phyloP scores from a whole-genome alignment of 192 early-diverging fungal genomes.

The Allomyces macrogynus region DNA sequence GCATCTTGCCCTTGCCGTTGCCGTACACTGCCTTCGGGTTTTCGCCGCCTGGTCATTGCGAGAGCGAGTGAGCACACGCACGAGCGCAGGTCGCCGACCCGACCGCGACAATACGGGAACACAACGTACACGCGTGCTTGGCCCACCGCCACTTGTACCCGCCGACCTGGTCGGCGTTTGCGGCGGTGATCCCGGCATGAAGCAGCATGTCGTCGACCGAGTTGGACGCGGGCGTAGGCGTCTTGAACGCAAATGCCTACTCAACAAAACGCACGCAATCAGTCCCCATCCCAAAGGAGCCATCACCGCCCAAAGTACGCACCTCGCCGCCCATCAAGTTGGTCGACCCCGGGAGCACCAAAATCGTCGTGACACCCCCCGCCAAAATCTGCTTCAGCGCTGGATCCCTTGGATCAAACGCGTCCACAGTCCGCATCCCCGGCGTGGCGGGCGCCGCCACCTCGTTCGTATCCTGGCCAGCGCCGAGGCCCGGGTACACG shows the following conservation, averaged over 20 bases:
- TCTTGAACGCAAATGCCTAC: slow-evolving; percentile 36
- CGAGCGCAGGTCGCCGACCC: no score
- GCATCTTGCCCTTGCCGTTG: slow-evolving; percentile 7
- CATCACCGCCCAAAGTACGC: not conserved
- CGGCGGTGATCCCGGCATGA: slow-evolving; percentile 6
- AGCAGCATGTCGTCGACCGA: slow-evolving; percentile 46
- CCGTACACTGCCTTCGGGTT: slow-evolving; percentile 39
- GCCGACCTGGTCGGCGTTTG: slow-evolving; percentile 10
- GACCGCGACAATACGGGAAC: no score
- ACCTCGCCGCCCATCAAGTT: slow-evolving; percentile 60
- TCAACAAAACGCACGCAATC: no score
- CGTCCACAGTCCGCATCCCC: slow-evolving; percentile 41
- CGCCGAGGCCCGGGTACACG: slow-evolving; percentile 37
- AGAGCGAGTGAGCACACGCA: no score
- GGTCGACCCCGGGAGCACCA: slow-evolving; percentile 49
- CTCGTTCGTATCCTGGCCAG: slow-evolving; percentile 42
- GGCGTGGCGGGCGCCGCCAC: slow-evolving; percentile 33
- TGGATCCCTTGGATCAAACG: slow-evolving; percentile 42
- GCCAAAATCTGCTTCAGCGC: slow-evolving; percentile 31
- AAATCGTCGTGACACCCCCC: slow-evolving; percentile 56
- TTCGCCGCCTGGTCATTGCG: slow-evolving; percentile 27
- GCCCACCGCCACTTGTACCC: slow-evolving; percentile 38
- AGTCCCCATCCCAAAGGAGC: no score
- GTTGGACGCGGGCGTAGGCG: slow-evolving; percentile 24
- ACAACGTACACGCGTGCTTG: slow-evolving; percentile 49